A percentile compares a stretch with the other conserved stretches of the same genome.
Conservation (phyloP, 2,329 filamentous ascomycete genomes). For the Diaporthe sp. region DNA sequence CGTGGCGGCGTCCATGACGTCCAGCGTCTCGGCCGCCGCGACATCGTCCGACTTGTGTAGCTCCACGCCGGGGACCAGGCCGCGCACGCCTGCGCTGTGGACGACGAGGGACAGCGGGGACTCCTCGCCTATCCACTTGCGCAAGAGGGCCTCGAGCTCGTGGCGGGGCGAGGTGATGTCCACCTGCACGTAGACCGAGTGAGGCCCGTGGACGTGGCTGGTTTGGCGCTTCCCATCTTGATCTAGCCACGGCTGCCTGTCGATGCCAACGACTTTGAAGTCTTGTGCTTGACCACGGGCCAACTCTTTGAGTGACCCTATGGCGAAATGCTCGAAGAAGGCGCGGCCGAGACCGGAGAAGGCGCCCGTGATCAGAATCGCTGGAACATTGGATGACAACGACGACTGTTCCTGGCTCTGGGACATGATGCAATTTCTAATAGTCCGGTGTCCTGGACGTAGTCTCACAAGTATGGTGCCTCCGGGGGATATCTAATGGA, state of each 20-base stretch:
- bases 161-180: constrained; percentile 32
- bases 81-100: constrained; percentile 40
- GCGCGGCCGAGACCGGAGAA: constrained; percentile 40
- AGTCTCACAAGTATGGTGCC: too few species aligned
- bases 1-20: constrained; percentile 35
- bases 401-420: not conserved
- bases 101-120: constrained; percentile 34
- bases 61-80: constrained; percentile 31
- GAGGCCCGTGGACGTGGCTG: constrained; percentile 9
- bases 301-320: too few species aligned
- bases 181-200: constrained; percentile 18
- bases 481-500: too few species aligned
- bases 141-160: constrained; percentile 5
- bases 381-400: not conserved
- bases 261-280: constrained; percentile 32
- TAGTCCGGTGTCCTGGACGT: too few species aligned
- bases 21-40: constrained; percentile 36
- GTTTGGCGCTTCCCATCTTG: not conserved
- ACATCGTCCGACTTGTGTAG: constrained; percentile 23
- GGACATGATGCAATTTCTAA: not conserved
- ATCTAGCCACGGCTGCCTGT: constrained; percentile 28
- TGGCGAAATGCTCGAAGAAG: constrained; percentile 39
- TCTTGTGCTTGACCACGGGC: too few species aligned
- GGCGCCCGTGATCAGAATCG: constrained; percentile 36
- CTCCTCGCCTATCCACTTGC: constrained; percentile 5